Conservation (phyloP, 1,284 basidiomycete genomes). For the Agroathelia rolfsii region DNA sequence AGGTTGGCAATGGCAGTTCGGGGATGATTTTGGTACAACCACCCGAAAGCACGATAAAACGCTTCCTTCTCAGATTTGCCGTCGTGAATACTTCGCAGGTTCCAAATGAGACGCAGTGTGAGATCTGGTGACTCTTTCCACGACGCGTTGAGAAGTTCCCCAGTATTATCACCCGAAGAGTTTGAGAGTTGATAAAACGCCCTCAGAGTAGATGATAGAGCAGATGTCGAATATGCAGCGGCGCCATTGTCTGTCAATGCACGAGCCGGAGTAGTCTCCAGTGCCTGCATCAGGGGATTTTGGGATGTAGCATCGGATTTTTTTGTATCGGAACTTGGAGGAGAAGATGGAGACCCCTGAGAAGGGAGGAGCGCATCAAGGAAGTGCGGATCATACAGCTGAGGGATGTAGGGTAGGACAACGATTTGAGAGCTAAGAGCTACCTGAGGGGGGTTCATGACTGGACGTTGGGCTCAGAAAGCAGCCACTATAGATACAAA, state of each 20-base stretch:
- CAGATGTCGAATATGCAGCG: constrained; percentile 36
- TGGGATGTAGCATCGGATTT: constrained; percentile 14
- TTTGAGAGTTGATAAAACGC: constrained; percentile 34
- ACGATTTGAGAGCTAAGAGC: constrained; percentile 21
- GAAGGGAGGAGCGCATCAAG: constrained; percentile 39
- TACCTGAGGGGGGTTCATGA: constrained; percentile 11
- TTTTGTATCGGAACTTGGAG: background rate
- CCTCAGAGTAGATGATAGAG: constrained; percentile 37
- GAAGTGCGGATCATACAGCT: constrained; percentile 40
- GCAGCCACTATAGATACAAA: too few relatives aligned
- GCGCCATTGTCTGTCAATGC: constrained; percentile 38
- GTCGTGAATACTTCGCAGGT: constrained; percentile 50
- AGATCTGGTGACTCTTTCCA: constrained; percentile 43
- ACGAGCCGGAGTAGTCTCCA: constrained; percentile 28
- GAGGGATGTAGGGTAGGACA: constrained; percentile 36
- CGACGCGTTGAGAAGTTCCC: constrained; percentile 27
- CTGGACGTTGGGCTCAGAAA: too few relatives aligned
- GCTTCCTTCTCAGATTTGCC: constrained; percentile 43
- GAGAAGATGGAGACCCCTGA: constrained; percentile 2
- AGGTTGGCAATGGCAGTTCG: constrained; percentile 54
- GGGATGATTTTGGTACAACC: constrained; percentile 55
- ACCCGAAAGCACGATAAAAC: constrained; percentile 54
- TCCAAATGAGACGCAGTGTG: constrained; percentile 54
- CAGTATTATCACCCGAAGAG: constrained; percentile 17
- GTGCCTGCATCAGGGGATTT: constrained; percentile 44